phyloP scores from a whole-genome alignment of 257 asterid genomes.

The Plectranthus barbatus region DNA sequence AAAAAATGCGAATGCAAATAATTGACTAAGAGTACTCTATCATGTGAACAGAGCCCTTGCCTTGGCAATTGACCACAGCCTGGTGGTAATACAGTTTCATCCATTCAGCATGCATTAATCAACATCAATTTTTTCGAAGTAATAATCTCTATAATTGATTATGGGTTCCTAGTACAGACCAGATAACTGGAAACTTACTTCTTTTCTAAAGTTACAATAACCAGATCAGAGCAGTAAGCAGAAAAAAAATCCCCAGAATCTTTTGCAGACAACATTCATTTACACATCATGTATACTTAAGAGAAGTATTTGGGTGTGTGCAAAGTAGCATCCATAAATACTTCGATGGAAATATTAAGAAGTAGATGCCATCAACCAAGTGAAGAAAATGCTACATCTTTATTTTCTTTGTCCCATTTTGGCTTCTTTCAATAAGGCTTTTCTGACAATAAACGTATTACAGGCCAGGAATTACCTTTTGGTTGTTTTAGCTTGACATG shows the following conservation, averaged over 20 bases:
- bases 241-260: too few relatives aligned
- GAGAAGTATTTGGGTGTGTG: too few relatives aligned
- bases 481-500: background rate
- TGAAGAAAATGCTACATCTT: background rate
- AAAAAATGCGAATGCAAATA: background rate
- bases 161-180: background rate
- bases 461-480: background rate
- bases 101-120: slow-evolving; percentile 2
- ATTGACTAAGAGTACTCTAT: background rate
- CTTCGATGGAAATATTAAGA: too few relatives aligned
- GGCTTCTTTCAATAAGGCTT: background rate
- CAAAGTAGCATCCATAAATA: too few relatives aligned
- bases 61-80: background rate
- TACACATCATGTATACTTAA: too few relatives aligned
- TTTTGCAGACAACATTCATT: too few relatives aligned
- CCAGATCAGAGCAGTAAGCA: background rate
- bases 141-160: background rate
- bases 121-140: background rate
- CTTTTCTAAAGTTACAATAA: background rate
- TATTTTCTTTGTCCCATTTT: background rate
- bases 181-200: background rate
- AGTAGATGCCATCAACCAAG: background rate
- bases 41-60: background rate
- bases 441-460: background rate
- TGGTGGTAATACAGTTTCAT: background rate